phyloP scores from a whole-genome alignment of 305 asterid genomes.

The Fraxinus sp. region DNA sequence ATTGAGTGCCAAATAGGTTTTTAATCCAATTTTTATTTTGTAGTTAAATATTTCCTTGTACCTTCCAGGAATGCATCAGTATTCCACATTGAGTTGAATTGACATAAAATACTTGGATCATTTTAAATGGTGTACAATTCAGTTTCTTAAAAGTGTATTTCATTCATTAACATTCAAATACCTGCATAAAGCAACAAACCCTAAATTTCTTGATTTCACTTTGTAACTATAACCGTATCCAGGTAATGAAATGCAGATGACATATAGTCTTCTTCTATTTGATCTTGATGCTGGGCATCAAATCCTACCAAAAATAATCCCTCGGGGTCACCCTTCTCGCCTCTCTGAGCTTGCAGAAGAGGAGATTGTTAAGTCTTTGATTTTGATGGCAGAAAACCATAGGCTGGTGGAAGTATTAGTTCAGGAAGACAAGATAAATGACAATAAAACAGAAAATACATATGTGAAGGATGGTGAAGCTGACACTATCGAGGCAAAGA shows the following conservation, averaged over 20 bases:
- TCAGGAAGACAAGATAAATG: conserved; percentile 36
- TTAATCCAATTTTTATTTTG: not conserved
- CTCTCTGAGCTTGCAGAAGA: conserved; percentile 76
- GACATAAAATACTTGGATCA: not conserved
- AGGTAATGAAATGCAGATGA: conserved; percentile 43
- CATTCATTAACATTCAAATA: not conserved
- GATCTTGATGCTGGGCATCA: conserved; percentile 85
- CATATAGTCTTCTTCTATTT: conserved; percentile 60
- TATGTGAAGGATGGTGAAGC: conserved; percentile 25
- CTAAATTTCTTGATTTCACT: conserved; percentile 3
- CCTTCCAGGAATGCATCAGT: not conserved
- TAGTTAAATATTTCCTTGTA: not conserved
- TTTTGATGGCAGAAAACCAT: conserved; percentile 43
- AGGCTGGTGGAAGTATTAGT: conserved; percentile 34
- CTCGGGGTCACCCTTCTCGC: conserved; percentile 58
- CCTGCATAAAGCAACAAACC: conserved; percentile 4
- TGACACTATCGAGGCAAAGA: conserved; percentile 51
- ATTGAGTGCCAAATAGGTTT: not conserved
- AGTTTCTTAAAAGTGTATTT: not conserved
- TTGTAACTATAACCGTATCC: conserved; percentile 26
- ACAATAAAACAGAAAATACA: conserved; percentile 21
- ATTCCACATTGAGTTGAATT: not conserved
- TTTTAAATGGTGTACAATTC: not conserved
- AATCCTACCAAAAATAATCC: conserved; percentile 59
- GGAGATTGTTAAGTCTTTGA: conserved; percentile 63